Evolutionary conservation across 495 filamentous ascomycete species (phyloP).

Genomic region (Bombardia bombarda): DNA sequence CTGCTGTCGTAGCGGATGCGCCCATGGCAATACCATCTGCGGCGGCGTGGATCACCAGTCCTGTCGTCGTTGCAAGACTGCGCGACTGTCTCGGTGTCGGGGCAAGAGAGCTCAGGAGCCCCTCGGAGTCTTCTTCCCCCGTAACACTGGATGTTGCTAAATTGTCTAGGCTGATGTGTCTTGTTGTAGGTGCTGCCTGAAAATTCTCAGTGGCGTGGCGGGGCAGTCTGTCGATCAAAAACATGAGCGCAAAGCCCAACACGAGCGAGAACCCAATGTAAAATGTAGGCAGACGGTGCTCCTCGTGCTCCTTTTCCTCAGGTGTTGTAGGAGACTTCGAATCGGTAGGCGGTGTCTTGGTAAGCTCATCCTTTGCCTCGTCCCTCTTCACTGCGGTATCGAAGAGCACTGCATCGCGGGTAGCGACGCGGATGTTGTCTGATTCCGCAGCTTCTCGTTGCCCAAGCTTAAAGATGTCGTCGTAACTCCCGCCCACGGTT

Average conservation of each 20-base stretch:
- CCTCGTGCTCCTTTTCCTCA: constrained; percentile 12
- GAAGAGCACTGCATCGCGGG: no score
- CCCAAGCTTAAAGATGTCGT: background rate
- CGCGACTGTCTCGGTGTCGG: constrained; percentile 44
- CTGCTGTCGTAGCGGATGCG: constrained; percentile 66
- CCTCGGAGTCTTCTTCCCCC: constrained; percentile 36
- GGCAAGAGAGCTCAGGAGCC: constrained; percentile 43
- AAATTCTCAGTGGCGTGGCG: constrained; percentile 52
- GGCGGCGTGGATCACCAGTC: constrained; percentile 90
- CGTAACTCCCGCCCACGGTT: background rate
- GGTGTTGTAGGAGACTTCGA: no score
- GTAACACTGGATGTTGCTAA: constrained; percentile 44
- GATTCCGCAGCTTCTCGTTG: background rate
- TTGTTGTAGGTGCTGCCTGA: constrained; percentile 42
- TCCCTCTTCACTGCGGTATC: background rate
- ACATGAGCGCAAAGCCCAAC: constrained; percentile 92
- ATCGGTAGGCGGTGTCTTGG: constrained; percentile 1
- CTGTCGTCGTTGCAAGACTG: constrained; percentile 70
- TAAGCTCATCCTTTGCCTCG: constrained; percentile 1
- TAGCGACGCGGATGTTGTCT: background rate
- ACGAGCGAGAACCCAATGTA: constrained; percentile 79
- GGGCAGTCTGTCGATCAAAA: constrained; percentile 85
- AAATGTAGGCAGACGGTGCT: constrained; percentile 42
- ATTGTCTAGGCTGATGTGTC: constrained; percentile 76
- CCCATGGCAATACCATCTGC: constrained; percentile 97